phyloP scores from a whole-genome alignment of 176 grass and related monocot genomes.

The Zoysia japonica region DNA sequence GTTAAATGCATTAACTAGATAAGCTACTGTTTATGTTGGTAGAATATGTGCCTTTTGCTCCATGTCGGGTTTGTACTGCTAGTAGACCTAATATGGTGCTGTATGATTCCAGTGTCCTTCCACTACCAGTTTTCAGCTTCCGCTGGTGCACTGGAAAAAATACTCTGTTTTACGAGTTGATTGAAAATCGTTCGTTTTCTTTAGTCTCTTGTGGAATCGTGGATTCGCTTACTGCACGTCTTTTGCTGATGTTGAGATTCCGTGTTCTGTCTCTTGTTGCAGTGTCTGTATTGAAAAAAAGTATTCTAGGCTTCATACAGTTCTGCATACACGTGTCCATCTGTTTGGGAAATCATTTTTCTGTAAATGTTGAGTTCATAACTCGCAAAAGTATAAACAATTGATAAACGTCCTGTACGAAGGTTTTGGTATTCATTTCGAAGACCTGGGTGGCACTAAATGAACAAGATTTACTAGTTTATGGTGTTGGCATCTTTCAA shows the following conservation, averaged over 20 bases:
- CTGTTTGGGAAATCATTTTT: not conserved
- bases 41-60: not conserved
- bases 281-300: not conserved
- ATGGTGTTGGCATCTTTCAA: no score
- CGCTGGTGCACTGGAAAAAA: not conserved
- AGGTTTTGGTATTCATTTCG: not conserved
- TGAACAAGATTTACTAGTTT: not conserved
- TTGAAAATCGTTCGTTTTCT: not conserved
- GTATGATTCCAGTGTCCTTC: not conserved
- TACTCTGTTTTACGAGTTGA: not conserved
- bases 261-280: not conserved
- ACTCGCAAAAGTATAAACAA: not conserved
- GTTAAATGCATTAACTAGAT: not conserved
- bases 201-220: not conserved
- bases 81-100: not conserved
- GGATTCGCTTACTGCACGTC: not conserved
- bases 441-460: not conserved
- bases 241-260: not conserved
- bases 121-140: not conserved
- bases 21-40: not conserved
- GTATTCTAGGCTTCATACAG: not conserved
- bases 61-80: not conserved
- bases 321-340: not conserved
- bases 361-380: not conserved
- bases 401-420: not conserved